Evolutionary conservation across 176 grass and related monocot species (phyloP).

Genomic region (Carex myosuroides): DNA sequence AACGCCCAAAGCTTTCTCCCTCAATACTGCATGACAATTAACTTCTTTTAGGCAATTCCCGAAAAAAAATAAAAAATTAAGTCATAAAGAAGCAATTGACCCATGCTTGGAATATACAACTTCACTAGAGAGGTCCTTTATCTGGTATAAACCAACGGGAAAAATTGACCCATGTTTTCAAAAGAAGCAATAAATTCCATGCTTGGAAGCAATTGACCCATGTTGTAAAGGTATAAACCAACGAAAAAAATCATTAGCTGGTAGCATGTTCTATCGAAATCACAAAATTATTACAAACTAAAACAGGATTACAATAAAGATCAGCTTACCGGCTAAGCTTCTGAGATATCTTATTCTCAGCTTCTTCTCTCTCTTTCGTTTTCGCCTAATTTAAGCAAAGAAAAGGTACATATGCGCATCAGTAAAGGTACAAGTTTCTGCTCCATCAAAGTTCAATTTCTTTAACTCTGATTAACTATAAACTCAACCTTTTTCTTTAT

Average conservation of each 20-base stretch:
- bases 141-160: too few relatives aligned
- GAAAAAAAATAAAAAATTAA: neutral
- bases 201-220: too few relatives aligned
- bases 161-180: too few relatives aligned
- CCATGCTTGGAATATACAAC: neutral
- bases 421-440: too few relatives aligned
- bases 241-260: neutral
- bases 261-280: neutral
- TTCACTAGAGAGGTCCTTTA: too few relatives aligned
- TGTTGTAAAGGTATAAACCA: neutral
- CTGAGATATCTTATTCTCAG: constrained; percentile 24
- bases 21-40: neutral
- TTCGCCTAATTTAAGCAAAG: constrained; percentile 31
- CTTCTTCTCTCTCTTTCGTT: constrained; percentile 32
- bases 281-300: neutral
- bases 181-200: too few relatives aligned
- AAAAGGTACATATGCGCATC: neutral
- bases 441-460: too few relatives aligned
- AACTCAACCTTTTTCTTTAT: too few relatives aligned
- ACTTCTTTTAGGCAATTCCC: neutral
- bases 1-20: neutral
- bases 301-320: constrained; percentile 15
- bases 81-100: neutral
- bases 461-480: too few relatives aligned
- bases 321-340: constrained; percentile 36